These are phyloP conservation scores for Hypoxylon sp. DNA, from an alignment of 2,329 filamentous ascomycete genomes.

Conservation along the genomic window DNA sequence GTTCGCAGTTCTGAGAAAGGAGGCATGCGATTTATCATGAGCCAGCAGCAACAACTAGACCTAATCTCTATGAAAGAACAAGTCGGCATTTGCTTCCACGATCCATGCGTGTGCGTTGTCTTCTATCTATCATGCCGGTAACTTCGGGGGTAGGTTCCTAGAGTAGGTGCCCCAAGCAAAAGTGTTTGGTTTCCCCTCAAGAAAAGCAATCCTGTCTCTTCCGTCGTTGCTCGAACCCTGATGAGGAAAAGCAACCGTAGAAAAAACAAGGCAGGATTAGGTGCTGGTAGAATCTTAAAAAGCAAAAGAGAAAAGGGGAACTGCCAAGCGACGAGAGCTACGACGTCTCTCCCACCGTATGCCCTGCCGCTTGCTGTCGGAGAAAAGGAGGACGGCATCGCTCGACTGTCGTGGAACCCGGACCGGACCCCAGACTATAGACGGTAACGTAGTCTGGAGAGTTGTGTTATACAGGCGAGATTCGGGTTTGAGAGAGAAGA, in stretches of 20 bases:
- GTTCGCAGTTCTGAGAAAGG: conserved; percentile 7
- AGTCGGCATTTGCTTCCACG: not conserved
- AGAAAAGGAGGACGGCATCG: conserved; percentile 32
- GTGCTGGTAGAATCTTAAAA: not conserved
- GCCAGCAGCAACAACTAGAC: conserved; percentile 8
- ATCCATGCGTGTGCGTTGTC: not conserved
- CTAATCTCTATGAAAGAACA: not conserved
- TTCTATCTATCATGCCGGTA: not conserved
- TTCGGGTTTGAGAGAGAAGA: conserved; percentile 62
- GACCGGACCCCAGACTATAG: conserved; percentile 36
- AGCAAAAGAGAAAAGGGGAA: no score
- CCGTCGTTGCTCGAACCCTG: not conserved
- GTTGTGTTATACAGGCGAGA: not conserved
- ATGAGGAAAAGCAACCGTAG: not conserved
- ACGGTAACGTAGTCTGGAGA: not conserved
- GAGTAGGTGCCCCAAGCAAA: not conserved
- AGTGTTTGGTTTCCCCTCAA: not conserved
- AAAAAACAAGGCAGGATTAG: not conserved
- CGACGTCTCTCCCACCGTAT: conserved; percentile 71
- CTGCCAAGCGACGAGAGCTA: conserved; percentile 43
- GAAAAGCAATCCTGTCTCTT: no score
- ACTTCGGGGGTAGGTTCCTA: no score
- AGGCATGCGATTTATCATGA: conserved; percentile 23
- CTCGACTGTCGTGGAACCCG: conserved; percentile 59
- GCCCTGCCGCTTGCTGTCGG: conserved; percentile 36